Evolutionary conservation across 345 rosid genomes (phyloP).

Genomic region (Gossypium bickii): DNA sequence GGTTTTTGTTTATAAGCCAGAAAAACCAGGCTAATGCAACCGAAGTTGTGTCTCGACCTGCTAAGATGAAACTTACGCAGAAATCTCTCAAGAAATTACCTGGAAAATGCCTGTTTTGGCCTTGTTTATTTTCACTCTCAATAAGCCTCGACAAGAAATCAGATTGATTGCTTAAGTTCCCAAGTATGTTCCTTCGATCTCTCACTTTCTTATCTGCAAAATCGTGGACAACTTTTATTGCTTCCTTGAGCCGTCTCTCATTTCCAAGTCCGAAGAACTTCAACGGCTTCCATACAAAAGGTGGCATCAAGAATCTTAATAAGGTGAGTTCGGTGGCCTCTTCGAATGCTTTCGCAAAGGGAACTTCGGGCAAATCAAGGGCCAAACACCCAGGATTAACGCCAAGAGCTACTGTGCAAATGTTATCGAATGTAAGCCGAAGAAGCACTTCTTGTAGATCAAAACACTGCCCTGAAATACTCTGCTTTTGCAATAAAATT

Average conservation of each 20-base stretch:
- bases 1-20: constrained; percentile 53
- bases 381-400: constrained; percentile 67
- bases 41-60: constrained; percentile 78
- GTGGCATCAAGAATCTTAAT: constrained; percentile 59
- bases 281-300: constrained; percentile 67
- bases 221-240: constrained; percentile 51
- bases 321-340: constrained; percentile 67
- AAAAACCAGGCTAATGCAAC: constrained; percentile 75
- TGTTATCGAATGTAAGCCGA: constrained; percentile 71
- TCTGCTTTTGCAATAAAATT: constrained; percentile 36
- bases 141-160: constrained; percentile 68
- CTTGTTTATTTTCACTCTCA: constrained; percentile 27
- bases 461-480: constrained; percentile 32
- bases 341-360: constrained; percentile 77
- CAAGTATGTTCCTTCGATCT: constrained; percentile 31
- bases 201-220: constrained; percentile 46
- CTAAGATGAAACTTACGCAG: constrained; percentile 61
- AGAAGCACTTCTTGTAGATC: constrained; percentile 76
- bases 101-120: constrained; percentile 13
- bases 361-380: constrained; percentile 49
- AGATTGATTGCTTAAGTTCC: constrained; percentile 33
- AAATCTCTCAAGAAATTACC: constrained; percentile 54
- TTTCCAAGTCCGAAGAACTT: constrained; percentile 48
- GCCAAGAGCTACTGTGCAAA: constrained; percentile 63
- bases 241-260: constrained; percentile 53